Evolutionary conservation across 2,329 filamentous ascomycete genomes (phyloP).

Genomic region (Falciphora oryzae): DNA sequence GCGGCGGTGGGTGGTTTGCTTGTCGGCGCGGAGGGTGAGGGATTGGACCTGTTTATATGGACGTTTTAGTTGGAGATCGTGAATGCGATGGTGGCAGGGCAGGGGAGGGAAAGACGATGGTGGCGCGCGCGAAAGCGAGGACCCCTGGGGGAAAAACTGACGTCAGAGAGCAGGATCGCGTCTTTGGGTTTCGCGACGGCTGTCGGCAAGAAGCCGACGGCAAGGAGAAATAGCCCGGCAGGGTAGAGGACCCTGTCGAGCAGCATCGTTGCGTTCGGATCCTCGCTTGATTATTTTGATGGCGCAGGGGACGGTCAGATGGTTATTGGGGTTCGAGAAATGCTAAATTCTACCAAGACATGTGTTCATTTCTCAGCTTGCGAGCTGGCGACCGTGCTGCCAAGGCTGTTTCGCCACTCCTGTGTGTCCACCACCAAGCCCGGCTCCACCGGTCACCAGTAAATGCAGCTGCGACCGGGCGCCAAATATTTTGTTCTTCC

Average conservation of each 20-base stretch:
- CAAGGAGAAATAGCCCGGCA: conserved; percentile 10
- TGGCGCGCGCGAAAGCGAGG: too few relatives aligned
- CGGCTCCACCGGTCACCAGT: not conserved
- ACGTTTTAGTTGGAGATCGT: not conserved
- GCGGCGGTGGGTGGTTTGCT: conserved; percentile 69
- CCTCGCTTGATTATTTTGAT: not conserved
- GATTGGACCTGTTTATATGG: conserved; percentile 54
- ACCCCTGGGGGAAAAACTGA: conserved; percentile 39
- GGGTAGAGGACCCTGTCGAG: conserved; percentile 9
- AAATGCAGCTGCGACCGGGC: not conserved
- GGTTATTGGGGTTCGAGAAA: not conserved
- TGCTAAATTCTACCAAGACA: not conserved
- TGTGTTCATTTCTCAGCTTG: not conserved
- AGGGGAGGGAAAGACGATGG: not conserved
- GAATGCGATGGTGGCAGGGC: not conserved
- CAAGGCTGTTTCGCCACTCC: not conserved
- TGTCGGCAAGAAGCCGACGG: conserved; percentile 10
- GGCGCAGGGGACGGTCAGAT: not conserved
- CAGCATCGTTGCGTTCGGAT: conserved; percentile 7
- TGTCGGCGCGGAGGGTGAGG: conserved; percentile 65
- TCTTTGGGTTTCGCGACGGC: conserved; percentile 35
- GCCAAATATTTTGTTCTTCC: too few relatives aligned
- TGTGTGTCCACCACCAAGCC: not conserved
- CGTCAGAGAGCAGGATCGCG: conserved; percentile 52
- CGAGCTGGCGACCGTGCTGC: not conserved